Base-by-base conservation (phyloP, 2,329 filamentous ascomycete genomes). In the Phaeomoniella chlamydospora region DNA sequence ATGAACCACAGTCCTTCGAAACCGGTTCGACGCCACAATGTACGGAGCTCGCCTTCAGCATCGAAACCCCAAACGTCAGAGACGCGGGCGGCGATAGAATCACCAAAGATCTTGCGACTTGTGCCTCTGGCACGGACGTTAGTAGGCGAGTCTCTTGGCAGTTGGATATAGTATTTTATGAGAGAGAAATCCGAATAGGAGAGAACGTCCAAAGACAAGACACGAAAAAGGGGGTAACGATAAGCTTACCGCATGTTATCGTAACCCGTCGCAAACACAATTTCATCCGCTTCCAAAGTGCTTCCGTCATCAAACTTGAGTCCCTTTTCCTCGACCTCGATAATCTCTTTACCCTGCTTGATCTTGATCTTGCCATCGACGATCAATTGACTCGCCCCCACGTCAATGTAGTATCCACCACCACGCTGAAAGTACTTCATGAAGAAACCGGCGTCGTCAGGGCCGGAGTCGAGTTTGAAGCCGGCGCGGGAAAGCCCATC, bases 341-440 rank as follows among this genome's bases (percentile, higher is more conserved):
- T 45, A 6, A 80, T 69, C 29, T 75, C 70, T 18, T 71, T 65
- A 0, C 72, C 73, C 35, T 75, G 70, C 50, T 75, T 77, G 22
- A 82, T 60, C 46, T 72, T 72, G 51, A 82, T 70, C 49, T 72
- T 73, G 1, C 76, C 74, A 10, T 77, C 70, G 2, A 62, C 61
- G 39, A 82, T 77, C 15, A 80, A 61, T 46, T 70, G 55, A 0
- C 69, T 71, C 0, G 68, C 71, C 0, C 78, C 78, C 1, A 80
- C 74, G 41, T 82, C 74, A 41, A 81, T 77, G 53, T 81, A 81
- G 49, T 80, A 81, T 0, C 77, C 77, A 0, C 78, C 77, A 2
- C 75, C 75, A 2, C 72, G 66, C 44, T 76, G 72, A 42, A 77
- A 64, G 47, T 79, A 80, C 51, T 79, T 78, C 36, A 69, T 53